phyloP scores from a whole-genome alignment of 1,139 yeast genomes.

The Sugiyamaella pinicola region DNA sequence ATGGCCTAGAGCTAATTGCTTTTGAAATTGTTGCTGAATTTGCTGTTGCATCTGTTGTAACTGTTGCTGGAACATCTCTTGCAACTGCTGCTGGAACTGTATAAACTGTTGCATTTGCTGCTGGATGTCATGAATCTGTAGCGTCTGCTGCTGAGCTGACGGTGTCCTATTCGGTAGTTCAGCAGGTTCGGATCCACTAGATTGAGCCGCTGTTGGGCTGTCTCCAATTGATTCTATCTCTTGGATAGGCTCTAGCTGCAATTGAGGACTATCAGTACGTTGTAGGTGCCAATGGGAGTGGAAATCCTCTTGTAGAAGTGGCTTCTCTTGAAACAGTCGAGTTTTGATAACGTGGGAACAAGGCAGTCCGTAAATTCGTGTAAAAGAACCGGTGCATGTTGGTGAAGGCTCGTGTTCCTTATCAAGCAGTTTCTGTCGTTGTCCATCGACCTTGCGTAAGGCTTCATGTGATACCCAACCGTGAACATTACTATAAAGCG shows the following conservation, averaged over 20 bases:
- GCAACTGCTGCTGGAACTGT: too few species aligned
- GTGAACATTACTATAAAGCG: background rate
- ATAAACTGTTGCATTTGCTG: too few species aligned
- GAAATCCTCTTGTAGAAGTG: background rate
- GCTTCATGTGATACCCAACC: background rate
- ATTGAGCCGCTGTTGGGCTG: too few species aligned
- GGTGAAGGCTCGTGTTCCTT: background rate
- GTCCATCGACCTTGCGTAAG: background rate
- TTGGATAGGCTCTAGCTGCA: background rate
- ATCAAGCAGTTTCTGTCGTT: background rate
- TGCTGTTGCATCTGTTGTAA: too few species aligned
- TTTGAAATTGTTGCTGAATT: too few species aligned
- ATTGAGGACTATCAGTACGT: background rate
- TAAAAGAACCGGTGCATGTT: background rate
- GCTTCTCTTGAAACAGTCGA: background rate
- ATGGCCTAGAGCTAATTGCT: too few species aligned
- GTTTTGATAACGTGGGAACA: background rate
- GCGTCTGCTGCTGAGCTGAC: too few species aligned
- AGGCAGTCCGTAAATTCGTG: background rate
- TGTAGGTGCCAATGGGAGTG: background rate
- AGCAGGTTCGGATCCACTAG: too few species aligned
- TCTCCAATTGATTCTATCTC: too few species aligned
- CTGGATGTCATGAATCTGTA: too few species aligned
- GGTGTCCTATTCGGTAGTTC: too few species aligned
- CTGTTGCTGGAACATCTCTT: too few species aligned